Evolutionary conservation across 768 basidiomycete genomes (phyloP).

Genomic region (Gloeostereum incarnatum): DNA sequence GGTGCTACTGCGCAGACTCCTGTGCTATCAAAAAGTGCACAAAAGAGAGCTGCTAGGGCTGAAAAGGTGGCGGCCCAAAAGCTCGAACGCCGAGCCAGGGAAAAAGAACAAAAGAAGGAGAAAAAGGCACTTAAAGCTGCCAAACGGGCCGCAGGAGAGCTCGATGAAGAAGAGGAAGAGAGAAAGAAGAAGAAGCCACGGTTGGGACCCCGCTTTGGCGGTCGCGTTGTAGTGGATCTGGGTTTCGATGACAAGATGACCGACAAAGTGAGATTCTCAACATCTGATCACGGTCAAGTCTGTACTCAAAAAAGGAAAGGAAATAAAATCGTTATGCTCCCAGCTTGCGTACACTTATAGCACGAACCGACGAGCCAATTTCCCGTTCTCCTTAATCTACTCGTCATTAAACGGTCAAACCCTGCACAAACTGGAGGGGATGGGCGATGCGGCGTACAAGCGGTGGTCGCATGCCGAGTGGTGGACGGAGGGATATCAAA

Average conservation of each 20-base stretch:
- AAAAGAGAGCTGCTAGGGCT: conserved; percentile 68
- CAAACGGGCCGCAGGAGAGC: conserved; percentile 57
- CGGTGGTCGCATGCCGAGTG: conserved; percentile 81
- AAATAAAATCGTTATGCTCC: conserved; percentile 80
- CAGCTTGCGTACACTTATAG: conserved; percentile 93
- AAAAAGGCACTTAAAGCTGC: conserved; percentile 55
- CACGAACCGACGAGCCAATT: conserved; percentile 64
- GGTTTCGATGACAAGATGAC: conserved; percentile 92
- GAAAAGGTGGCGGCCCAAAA: conserved; percentile 58
- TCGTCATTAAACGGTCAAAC: conserved; percentile 75
- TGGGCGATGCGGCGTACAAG: conserved; percentile 59
- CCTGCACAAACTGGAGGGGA: conserved; percentile 50
- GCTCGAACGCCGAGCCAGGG: conserved; percentile 64
- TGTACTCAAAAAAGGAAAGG: conserved; percentile 35
- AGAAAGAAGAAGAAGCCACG: conserved; percentile 15
- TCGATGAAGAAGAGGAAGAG: conserved; percentile 32
- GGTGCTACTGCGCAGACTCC: too few species aligned
- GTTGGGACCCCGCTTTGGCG: conserved; percentile 34
- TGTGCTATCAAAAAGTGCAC: conserved; percentile 76
- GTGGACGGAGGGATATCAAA: conserved; percentile 71
- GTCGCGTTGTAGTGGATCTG: conserved; percentile 74
- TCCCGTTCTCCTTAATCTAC: conserved; percentile 69
- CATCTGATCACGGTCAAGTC: not conserved
- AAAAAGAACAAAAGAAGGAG: conserved; percentile 69
- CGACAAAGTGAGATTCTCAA: conserved; percentile 61